Evolutionary conservation across 2,329 filamentous ascomycete genomes (phyloP).

Genomic region (Ceratocystis harringtonii): DNA sequence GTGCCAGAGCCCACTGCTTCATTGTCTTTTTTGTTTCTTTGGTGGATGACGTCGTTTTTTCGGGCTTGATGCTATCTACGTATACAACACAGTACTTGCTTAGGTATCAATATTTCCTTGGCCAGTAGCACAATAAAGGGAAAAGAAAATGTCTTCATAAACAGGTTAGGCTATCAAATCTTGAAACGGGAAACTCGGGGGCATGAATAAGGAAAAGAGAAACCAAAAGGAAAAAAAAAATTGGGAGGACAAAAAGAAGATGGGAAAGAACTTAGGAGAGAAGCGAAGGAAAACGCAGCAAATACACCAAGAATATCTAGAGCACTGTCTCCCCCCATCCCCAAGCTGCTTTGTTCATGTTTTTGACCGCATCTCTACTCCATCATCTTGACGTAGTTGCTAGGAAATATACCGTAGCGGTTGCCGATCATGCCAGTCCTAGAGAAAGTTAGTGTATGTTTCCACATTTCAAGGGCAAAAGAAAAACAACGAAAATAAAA

Average conservation of each 20-base stretch:
- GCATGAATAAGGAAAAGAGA: not conserved
- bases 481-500: not conserved
- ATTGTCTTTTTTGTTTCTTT: no score
- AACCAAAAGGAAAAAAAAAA: conserved; percentile 16
- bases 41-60: no score
- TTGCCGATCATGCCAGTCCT: conserved; percentile 81
- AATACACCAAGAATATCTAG: no score
- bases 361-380: conserved; percentile 25
- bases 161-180: no score
- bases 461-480: not conserved
- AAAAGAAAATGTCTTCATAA: not conserved
- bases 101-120: no score
- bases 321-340: no score
- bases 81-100: no score
- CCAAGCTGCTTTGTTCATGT: not conserved
- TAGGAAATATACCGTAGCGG: conserved; percentile 83
- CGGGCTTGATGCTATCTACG: no score
- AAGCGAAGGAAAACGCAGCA: not conserved
- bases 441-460: conserved; percentile 15
- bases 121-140: not conserved
- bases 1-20: no score
- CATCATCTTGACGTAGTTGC: conserved; percentile 57
- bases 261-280: not conserved
- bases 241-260: conserved; percentile 1
- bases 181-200: not conserved